Conservation (phyloP, 495 filamentous ascomycete species). For the Daldinia grandis region DNA sequence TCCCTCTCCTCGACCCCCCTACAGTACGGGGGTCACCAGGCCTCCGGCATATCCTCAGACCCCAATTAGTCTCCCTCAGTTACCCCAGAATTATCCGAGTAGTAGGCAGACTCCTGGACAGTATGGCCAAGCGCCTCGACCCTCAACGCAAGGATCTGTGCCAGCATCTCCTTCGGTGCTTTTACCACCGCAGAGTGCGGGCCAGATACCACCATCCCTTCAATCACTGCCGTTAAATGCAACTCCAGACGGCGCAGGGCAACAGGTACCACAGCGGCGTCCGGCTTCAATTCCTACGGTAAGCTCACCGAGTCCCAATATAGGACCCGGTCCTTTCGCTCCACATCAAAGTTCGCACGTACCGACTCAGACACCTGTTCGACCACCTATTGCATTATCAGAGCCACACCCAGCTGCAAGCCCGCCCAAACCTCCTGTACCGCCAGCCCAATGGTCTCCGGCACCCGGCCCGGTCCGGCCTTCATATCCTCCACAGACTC, state of each 20-base stretch:
- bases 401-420: conserved; percentile 29
- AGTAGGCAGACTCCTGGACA: conserved; percentile 36
- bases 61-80: conserved; percentile 35
- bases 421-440: conserved; percentile 35
- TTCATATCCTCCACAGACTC: conserved; percentile 40
- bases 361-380: conserved; percentile 40
- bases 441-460: conserved; percentile 35
- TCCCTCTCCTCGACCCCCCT: conserved; percentile 42
- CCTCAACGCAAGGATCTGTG: conserved; percentile 24
- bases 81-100: conserved; percentile 32
- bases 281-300: conserved; percentile 35
- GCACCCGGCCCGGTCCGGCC: conserved; percentile 28
- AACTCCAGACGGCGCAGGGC: conserved; percentile 42
- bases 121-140: conserved; percentile 30
- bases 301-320: conserved; percentile 32
- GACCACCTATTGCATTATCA: conserved; percentile 41
- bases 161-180: conserved; percentile 44
- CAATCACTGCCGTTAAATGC: conserved; percentile 47
- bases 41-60: conserved; percentile 41
- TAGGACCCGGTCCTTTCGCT: conserved; percentile 23
- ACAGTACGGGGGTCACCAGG: conserved; percentile 33
- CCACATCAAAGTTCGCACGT: conserved; percentile 35
- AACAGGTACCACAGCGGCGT: conserved; percentile 38
- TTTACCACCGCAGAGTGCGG: conserved; percentile 50
- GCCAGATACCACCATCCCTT: conserved; percentile 49